A percentile compares a stretch with the other conserved stretches of the same genome.
These are phyloP conservation scores for Eucalyptus regnans DNA, from an alignment of 345 rosid genomes.

Conservation along the genomic window DNA sequence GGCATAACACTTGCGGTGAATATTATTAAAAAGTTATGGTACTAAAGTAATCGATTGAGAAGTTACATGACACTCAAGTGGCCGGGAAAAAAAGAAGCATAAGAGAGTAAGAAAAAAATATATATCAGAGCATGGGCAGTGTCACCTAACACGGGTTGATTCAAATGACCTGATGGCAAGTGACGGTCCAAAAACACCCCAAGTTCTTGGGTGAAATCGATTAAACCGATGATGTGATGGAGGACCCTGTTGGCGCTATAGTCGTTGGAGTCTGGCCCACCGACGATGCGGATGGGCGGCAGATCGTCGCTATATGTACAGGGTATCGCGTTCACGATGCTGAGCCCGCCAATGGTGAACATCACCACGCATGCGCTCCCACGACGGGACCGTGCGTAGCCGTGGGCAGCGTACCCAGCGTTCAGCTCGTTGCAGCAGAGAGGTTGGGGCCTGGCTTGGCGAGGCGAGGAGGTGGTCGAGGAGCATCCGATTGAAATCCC, in stretches of 20 bases:
- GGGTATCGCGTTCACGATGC: background rate
- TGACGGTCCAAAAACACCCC: slow-evolving; percentile 11
- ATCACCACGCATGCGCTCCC: background rate
- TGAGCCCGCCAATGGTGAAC: background rate
- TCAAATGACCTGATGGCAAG: too few species aligned
- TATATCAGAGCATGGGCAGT: background rate
- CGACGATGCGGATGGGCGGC: background rate
- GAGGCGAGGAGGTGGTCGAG: background rate
- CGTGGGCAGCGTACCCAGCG: background rate
- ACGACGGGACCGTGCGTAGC: background rate
- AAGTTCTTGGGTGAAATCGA: slow-evolving; percentile 49
- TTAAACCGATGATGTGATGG: slow-evolving; percentile 50
- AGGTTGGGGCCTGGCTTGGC: background rate
- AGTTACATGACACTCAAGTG: too few species aligned
- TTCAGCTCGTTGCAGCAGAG: background rate
- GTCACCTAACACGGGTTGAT: too few species aligned
- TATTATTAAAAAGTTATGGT: too few species aligned
- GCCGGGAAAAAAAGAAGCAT: background rate
- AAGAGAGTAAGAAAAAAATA: background rate
- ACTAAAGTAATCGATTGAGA: too few species aligned
- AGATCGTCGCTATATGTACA: background rate
- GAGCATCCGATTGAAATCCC: background rate
- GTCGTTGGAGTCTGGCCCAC: slow-evolving; percentile 12
- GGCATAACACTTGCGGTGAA: too few species aligned
- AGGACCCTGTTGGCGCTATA: slow-evolving; percentile 44